These are phyloP conservation scores for Plenodomus lindquistii DNA, from an alignment of 2,329 filamentous ascomycete genomes.

Conservation along the genomic window DNA sequence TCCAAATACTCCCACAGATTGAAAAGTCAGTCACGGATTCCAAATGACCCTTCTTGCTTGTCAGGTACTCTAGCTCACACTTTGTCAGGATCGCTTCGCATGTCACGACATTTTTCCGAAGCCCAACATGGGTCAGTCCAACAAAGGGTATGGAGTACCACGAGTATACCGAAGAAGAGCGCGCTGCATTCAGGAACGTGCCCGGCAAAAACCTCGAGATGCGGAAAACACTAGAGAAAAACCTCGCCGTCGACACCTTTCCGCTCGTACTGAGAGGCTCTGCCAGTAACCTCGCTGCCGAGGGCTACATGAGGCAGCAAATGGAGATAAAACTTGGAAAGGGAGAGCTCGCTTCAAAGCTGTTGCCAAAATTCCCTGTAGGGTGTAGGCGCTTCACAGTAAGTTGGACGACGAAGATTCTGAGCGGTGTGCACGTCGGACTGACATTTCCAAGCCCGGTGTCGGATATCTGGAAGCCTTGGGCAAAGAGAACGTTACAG, in stretches of 20 bases:
- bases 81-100: no score
- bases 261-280: constrained; percentile 52
- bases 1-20: constrained; percentile 55
- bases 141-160: constrained; percentile 50
- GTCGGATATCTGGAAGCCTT: constrained; percentile 50
- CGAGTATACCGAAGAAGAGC: constrained; percentile 49
- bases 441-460: constrained; percentile 32
- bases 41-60: no score
- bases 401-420: no score
- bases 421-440: no score
- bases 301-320: constrained; percentile 51
- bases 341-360: constrained; percentile 35
- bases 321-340: constrained; percentile 48
- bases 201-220: constrained; percentile 46
- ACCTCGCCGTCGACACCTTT: constrained; percentile 51
- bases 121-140: constrained; percentile 57
- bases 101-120: constrained; percentile 56
- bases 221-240: constrained; percentile 51
- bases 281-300: constrained; percentile 47
- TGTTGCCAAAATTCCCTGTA: constrained; percentile 41
- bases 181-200: constrained; percentile 47
- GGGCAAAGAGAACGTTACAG: constrained; percentile 47
- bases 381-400: constrained; percentile 49
- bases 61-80: no score
- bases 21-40: constrained; percentile 26